A percentile compares a stretch with the other conserved stretches of the same genome.
phyloP scores from a whole-genome alignment of 768 basidiomycete species.

The Sutorius australiensis region DNA sequence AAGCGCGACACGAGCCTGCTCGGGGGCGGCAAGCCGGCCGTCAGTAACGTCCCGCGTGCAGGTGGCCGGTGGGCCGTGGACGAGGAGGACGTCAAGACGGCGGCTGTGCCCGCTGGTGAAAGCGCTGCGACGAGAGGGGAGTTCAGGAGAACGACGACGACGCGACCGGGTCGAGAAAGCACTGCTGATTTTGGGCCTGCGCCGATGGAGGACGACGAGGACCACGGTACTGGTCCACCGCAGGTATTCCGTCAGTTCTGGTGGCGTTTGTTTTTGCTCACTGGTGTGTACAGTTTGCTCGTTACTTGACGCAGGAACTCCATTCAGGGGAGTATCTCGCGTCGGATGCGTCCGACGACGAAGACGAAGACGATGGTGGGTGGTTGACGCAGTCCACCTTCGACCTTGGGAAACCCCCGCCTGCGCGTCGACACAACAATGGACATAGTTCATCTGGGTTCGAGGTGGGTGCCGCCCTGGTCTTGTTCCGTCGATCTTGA shows the following conservation, averaged over 20 bases:
- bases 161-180: conserved; percentile 43
- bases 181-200: conserved; percentile 66
- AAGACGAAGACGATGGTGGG: conserved; percentile 68
- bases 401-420: conserved; percentile 47
- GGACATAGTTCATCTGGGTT: conserved; percentile 49
- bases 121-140: conserved; percentile 45
- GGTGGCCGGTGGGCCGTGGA: conserved; percentile 64
- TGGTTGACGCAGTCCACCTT: conserved; percentile 82
- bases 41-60: conserved; percentile 35
- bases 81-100: conserved; percentile 46
- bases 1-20: conserved; percentile 72
- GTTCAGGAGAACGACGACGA: conserved; percentile 48
- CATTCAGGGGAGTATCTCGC: conserved; percentile 54
- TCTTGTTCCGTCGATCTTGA: background rate
- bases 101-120: conserved; percentile 20
- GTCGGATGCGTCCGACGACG: conserved; percentile 51
- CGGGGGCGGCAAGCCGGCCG: conserved; percentile 79
- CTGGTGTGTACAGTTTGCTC: conserved; percentile 56
- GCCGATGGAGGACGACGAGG: conserved; percentile 46
- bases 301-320: conserved; percentile 74
- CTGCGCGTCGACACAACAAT: conserved; percentile 45
- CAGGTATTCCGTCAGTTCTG: conserved; percentile 34
- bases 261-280: background rate
- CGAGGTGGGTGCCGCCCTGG: conserved; percentile 45
- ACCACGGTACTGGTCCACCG: conserved; percentile 41